Base-by-base conservation (phyloP, 257 asterid genomes). In the Petrea volubilis region DNA sequence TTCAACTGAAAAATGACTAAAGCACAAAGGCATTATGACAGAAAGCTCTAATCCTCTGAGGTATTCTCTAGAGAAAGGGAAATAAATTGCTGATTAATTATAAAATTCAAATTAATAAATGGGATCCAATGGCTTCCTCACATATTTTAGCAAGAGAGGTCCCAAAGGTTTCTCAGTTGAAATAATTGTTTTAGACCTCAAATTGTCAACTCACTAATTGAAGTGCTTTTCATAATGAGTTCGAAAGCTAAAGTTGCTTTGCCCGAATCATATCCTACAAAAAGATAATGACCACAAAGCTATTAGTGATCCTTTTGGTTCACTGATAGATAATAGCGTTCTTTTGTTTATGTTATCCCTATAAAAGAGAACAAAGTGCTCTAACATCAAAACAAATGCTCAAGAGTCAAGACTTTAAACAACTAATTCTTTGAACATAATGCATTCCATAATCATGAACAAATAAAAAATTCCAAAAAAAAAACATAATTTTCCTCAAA, bases 181-280 rank as follows among this genome's bases (percentile, higher is more conserved):
- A 38, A 40, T 5, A 31, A 25, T 21, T 47, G 53, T 59, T 62
- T 64, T 15, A 46, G 20, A 72, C 27, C 62, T 52, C 28, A 43
- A 60, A 46, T 33, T 38, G 44, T 41, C 61, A 62, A 23, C 5
- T 43, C 23, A 1, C 55, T 47, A 49, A 71, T 47, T 23, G 25
- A 47, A 43, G 64, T 70, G 9, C 49, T 29, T 57, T 40, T 50
- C 28, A 27, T 13, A 65, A 60, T 34, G 28, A 15, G 43, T 23
- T 41, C 58, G 70, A 14, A 49, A 52, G 57, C 60, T 47, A 49
- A 29, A 52, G 62, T 27, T 53, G 25, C 14, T 33, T 33, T 61
- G 24, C 43, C 58, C n/a, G 58, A 71, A 74, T 51, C 72, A 71
- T 64, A 71, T 71, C 75, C 58, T 47, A 52, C 15, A 34, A 43